Base-by-base conservation (phyloP, 1,284 basidiomycete species). In the Heterobasidion occidentale region DNA sequence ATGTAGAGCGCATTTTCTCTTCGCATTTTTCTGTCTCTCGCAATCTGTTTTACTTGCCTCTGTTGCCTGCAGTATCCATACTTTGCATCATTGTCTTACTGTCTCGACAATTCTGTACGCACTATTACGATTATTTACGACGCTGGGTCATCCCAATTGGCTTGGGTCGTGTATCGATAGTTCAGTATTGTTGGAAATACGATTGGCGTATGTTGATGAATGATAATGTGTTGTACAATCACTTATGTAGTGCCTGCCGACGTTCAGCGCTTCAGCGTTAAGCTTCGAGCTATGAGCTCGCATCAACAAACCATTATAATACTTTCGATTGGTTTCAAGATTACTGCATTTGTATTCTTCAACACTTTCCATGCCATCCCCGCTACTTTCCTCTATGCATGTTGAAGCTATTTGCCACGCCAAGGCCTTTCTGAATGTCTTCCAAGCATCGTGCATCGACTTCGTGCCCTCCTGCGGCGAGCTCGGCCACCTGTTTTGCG, bases 381-480 rank as follows among this genome's bases (percentile, higher is more conserved):
- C 27, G 38, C 38, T 42, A 12, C 38, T 42, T 80, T 46, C 88
- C 86, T 67, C 93, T 76, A 64, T 91, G 84, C 64, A 81, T 74
- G 67, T 82, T 86, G 74, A 97, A 94, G 27, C 90, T 85, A 53
- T 81, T 84, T 63, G 85, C 79, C 2, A 96, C 78, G 9, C 88
- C 84, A 61, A 81, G 80, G 1, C 94, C 93, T 8, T 77, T 78
- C 60, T 76, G 75, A 61, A 98, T 87, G 64, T 95, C 94, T 53
- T 74, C 72, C 78, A 91, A 79, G 59, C 92, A 93, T 60, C 73
- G 77, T 20, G 75, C 84, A 69, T 98, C 94, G 7, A 90, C 75
- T 53, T 80, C 78, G 59, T 79, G 76, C 9, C 83, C 87, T 62
- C 80, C 79, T 17, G 66, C 63, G 15, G 89, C 90, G 34, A 84